phyloP scores from a whole-genome alignment of 371 early-diverging fungal genomes.

The Mucor velutinosus region DNA sequence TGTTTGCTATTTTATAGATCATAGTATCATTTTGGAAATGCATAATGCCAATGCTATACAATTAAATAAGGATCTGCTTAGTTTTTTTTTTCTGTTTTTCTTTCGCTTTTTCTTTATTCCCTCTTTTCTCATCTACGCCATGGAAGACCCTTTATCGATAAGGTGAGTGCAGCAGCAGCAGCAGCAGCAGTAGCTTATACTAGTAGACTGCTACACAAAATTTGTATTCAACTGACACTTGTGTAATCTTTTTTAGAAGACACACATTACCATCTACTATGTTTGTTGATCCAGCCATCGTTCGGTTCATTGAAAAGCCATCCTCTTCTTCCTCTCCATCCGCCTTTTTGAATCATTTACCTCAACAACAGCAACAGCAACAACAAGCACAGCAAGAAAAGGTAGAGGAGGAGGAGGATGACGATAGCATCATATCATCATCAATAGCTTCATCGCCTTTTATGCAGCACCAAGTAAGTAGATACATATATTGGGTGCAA shows the following conservation, averaged over 20 bases:
- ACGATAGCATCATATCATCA: slow-evolving; percentile 1
- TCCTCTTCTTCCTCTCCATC: slow-evolving; percentile 8
- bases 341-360: background rate
- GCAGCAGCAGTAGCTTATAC: background rate
- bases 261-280: slow-evolving; percentile 29
- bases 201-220: background rate
- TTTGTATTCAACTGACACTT: background rate
- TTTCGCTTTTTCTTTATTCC: background rate
- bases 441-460: background rate
- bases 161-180: background rate
- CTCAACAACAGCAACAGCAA: slow-evolving; percentile 20
- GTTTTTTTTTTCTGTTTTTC: slow-evolving; percentile 15
- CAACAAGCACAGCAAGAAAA: slow-evolving; percentile 9
- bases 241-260: slow-evolving; percentile 9
- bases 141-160: background rate
- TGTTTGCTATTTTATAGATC: background rate
- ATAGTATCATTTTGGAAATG: background rate
- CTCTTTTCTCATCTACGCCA: background rate
- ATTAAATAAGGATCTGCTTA: slow-evolving; percentile 40
- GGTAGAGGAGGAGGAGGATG: background rate
- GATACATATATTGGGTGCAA: background rate
- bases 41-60: slow-evolving; percentile 27
- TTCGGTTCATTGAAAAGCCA: slow-evolving; percentile 24
- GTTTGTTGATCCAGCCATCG: slow-evolving; percentile 37
- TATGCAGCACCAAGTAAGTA: slow-evolving; percentile 1